Base-by-base conservation (phyloP, 31 red algal species). In the Bonnemaisonia californica region DNA sequence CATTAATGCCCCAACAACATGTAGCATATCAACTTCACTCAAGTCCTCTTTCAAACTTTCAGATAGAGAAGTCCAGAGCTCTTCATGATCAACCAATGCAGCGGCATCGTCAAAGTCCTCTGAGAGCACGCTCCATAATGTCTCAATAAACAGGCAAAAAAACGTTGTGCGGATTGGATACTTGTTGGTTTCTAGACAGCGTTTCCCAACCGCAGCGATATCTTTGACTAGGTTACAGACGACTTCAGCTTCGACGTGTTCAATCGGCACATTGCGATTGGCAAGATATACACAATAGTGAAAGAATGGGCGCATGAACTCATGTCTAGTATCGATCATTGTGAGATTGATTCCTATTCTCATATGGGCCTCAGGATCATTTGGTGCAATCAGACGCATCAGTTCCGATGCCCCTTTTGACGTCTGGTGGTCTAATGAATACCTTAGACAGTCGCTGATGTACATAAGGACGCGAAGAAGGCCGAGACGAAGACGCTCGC, bases 191-290 rank as follows among this genome's bases (percentile, higher is more conserved):
- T 42, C 23, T 42, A 27, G 23, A 24, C 7, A 13, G 23, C 29
- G 21, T 77, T 29, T 31, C 13, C 48, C 40, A 12, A 36, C 3
- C 34, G 28, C 18, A 2, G 2, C 31, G 30, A 37, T 32, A 77
- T 30, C 54, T 45, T 60, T 57, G 22, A 77, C 73, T 60, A 77
- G 54, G 26, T 77, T 77, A 4, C 9, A 22, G 27, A 77, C 73
- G 2, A 77, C 74, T 32, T 21, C 55, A 77, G 74, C 21, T 60
- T 77, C 74, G 29, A 22, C 30, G 32, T 77, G 74, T 18, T n/a
- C 55, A 28, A 77, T 45, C 23, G n/a, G 54, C 55, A 77, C 74
- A 55, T 77, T 77, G 19, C 74, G 47, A 45, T 77, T 77, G 48
- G 74, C 74, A 16, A 77, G 31, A 59, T 60, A 77, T 3, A 77